Evolutionary conservation across 495 filamentous ascomycete genomes (phyloP).

Genomic region (Neurospora sp.): DNA sequence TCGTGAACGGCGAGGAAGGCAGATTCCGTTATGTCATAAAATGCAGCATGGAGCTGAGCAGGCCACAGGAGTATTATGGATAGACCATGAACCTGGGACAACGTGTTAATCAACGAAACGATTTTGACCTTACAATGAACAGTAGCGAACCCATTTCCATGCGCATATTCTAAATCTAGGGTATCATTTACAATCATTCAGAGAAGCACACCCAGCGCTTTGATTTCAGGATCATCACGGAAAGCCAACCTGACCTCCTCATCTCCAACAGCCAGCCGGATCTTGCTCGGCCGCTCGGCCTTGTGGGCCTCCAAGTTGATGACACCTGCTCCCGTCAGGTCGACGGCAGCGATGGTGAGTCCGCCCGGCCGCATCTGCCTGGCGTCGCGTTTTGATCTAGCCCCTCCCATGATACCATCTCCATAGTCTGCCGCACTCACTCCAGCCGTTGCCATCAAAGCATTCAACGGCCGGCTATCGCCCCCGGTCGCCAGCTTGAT

Average conservation of each 20-base stretch:
- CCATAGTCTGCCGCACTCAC: constrained; percentile 2
- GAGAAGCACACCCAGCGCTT: constrained; percentile 49
- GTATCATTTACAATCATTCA: constrained; percentile 9
- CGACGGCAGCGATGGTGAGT: constrained; percentile 62
- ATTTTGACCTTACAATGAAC: background rate
- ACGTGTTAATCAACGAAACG: background rate
- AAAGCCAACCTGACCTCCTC: constrained; percentile 86
- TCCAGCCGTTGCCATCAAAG: constrained; percentile 1
- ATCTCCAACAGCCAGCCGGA: constrained; percentile 73
- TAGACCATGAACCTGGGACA: background rate
- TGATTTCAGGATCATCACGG: constrained; percentile 78
- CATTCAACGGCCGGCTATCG: constrained; percentile 27
- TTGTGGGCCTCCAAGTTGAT: constrained; percentile 67
- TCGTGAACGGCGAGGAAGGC: background rate
- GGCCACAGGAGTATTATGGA: background rate
- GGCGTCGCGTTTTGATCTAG: constrained; percentile 1
- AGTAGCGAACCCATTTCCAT: background rate
- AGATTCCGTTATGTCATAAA: background rate
- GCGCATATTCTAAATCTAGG: background rate
- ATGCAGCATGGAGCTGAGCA: background rate
- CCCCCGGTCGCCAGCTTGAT: constrained; percentile 47
- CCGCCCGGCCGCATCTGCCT: constrained; percentile 44
- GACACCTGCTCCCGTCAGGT: constrained; percentile 78
- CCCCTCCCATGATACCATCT: background rate
- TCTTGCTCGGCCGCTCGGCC: constrained; percentile 76